These are phyloP conservation scores for Eucalyptus curtisii DNA, from an alignment of 345 rosid species.

Conservation along the genomic window DNA sequence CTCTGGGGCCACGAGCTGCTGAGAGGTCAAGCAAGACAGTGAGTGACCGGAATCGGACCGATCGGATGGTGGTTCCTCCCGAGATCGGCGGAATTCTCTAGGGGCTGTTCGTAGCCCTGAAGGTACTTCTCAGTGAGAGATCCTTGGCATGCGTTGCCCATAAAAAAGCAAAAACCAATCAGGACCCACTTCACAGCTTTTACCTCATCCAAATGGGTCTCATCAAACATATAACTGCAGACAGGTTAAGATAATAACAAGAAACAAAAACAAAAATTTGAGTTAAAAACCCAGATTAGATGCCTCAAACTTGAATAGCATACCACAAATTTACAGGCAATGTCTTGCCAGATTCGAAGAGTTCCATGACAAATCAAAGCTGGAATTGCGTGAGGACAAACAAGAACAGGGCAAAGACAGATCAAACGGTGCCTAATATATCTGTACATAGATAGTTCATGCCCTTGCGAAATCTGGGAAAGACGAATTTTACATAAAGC, in stretches of 20 bases:
- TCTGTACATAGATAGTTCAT: not conserved
- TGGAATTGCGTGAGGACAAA: not conserved
- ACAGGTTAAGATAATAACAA: not conserved
- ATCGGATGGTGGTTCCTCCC: conserved; percentile 7
- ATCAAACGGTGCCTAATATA: not conserved
- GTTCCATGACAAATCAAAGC: not conserved
- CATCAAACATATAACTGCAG: not conserved
- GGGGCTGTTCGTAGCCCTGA: conserved; percentile 32
- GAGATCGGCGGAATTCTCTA: conserved; percentile 17
- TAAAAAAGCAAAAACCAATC: conserved; percentile 6
- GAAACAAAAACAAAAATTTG: not conserved
- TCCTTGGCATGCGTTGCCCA: conserved; percentile 50
- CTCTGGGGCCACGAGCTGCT: conserved; percentile 8
- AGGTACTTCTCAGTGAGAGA: conserved; percentile 22
- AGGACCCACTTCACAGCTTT: not conserved
- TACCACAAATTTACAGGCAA: not conserved
- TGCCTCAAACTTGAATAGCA: not conserved
- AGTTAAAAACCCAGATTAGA: not conserved
- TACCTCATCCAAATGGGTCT: not conserved
- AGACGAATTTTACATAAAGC: not conserved
- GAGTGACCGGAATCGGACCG: conserved; percentile 11
- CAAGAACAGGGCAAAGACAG: not conserved
- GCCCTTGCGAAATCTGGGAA: not conserved
- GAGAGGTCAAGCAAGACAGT: not conserved
- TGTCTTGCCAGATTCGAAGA: not conserved